Evolutionary conservation across 495 filamentous ascomycete genomes (phyloP), one percentile per base, ranked within the genome.

Genomic region (Xanthoparmelia taractica): DNA sequence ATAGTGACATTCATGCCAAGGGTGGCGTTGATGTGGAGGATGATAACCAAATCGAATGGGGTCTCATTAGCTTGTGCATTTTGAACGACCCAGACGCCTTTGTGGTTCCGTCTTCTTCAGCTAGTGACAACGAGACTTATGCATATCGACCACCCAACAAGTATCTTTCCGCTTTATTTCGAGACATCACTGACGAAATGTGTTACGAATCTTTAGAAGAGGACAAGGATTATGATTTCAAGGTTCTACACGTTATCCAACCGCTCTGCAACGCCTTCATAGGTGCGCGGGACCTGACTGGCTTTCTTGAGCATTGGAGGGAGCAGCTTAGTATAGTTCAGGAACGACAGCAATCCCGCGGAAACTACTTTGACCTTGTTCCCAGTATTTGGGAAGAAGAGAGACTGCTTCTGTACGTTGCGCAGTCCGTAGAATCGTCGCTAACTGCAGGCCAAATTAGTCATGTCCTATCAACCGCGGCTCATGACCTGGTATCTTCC

Each of bases 1-100:
- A 74, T 47, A 71, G 72, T 0, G n/a, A n/a, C 34, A 31, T 10
- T 45, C 23, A 29, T 11, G n/a, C 17, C 17, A 48, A 33, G 50
- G 33, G 7, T 20, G 15, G 29, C 29, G 8, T 20, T 11, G 50
- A 54, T 31, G 2, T 8, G 20, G 50, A 54, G 27, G 57, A 76
- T 5, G 65, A 72, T 27, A 67, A 77, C 34, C 60, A 67, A 20
- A 77, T 79, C 11, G 76, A 87, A 48, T 92, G 88, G 88, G 74
- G 70, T 29, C 68, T 91, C 11, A 73, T 89, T 5, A 77, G 83
- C 29, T 75, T 84, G 57, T 74, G 87, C 15, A 75, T 90, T 20
- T 77, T 84, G 47, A 80, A 88, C 25, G 87, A 90, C 63, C 78
- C 84, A 4, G 86, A 90, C 68, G 80, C 88, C 15, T 90, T 91